Evolutionary conservation across 2,329 filamentous ascomycete genomes (phyloP), one percentile per base, ranked within the genome.

Genomic region (Microsporum audouinii): DNA sequence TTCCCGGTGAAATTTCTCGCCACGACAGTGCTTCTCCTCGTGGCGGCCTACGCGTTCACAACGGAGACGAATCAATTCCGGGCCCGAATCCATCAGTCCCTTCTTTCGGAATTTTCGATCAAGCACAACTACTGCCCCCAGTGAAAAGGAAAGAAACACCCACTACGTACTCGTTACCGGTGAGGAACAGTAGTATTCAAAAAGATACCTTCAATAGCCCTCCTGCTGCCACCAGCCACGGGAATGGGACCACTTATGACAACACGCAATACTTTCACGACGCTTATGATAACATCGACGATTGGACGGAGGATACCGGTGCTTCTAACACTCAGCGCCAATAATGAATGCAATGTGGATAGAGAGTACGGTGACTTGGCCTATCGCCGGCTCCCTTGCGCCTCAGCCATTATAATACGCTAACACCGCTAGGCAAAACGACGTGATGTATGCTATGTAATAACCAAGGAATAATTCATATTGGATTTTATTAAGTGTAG

Each of bases 231-330:
- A 14, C 23, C 67, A 65, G 3, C 62, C 65, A 27, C 17, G 55
- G 6, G 23, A 57, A 33, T 41, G 14, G 38, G 4, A 27, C 23
- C 4, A 45, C 6, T 31, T 27, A 45, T 33, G n/a, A 31, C 23
- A 49, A 41, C 27, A 36, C 33, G 6, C 39, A 49, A 59, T 38
- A 29, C 33, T 45, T 47, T 31, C 27, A 41, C 39, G 57, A 59
- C 29, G 29, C 68, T 57, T 57, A 70, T 36, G 70, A 70, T 36
- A 65, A 60, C 1, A 61, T 66, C n/a, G 67, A 70, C 34, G 72
- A 76, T 43, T 77, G 74, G 73, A 71, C 73, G 2, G 73, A 72
- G 58, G 74, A 76, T 65, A 73, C 74, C 31, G 65, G 76, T 29
- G 71, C 75, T 61, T 76, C 76, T 64, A 72, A 75, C 58, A 70